These are phyloP conservation scores for Erythrophleum fordii DNA, from an alignment of 306 rosid genomes.

Conservation along the genomic window DNA sequence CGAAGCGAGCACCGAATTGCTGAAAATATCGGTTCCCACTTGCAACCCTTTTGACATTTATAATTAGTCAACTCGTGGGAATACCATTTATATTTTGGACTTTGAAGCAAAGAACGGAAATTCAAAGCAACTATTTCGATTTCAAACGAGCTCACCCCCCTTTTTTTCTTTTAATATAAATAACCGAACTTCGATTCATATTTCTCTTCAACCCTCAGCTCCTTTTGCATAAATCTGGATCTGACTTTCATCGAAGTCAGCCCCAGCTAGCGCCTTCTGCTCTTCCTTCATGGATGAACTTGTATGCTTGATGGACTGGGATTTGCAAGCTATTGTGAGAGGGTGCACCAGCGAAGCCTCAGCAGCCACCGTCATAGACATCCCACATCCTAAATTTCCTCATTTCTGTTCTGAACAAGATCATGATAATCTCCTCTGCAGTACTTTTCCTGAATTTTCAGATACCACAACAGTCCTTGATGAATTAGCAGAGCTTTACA, in stretches of 20 bases:
- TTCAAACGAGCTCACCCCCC: not conserved
- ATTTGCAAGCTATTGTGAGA: slow-evolving; percentile 80
- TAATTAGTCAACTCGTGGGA: slow-evolving; percentile 58
- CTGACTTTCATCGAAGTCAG: slow-evolving; percentile 30
- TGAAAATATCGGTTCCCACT: slow-evolving; percentile 32
- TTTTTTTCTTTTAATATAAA: slow-evolving; percentile 32
- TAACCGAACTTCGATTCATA: slow-evolving; percentile 38
- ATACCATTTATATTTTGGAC: slow-evolving; percentile 26
- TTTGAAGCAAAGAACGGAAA: not conserved
- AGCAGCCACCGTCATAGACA: slow-evolving; percentile 13
- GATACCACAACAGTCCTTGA: slow-evolving; percentile 51
- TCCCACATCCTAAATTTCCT: slow-evolving; percentile 29
- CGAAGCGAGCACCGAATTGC: slow-evolving; percentile 32
- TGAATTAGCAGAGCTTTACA: slow-evolving; percentile 67
- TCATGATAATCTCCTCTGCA: slow-evolving; percentile 41
- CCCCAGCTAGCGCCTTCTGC: not conserved
- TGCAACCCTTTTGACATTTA: slow-evolving; percentile 52
- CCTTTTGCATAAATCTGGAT: slow-evolving; percentile 21
- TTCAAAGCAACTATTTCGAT: slow-evolving; percentile 26
- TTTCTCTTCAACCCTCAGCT: slow-evolving; percentile 36
- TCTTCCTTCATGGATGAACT: slow-evolving; percentile 35
- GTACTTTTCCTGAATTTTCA: slow-evolving; percentile 51
- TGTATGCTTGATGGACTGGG: slow-evolving; percentile 73
- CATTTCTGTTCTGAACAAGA: slow-evolving; percentile 45
- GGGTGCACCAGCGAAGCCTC: slow-evolving; percentile 50